These are phyloP conservation scores for Apiotrichum gamsii DNA, from an alignment of 1,284 basidiomycete genomes.

Conservation along the genomic window DNA sequence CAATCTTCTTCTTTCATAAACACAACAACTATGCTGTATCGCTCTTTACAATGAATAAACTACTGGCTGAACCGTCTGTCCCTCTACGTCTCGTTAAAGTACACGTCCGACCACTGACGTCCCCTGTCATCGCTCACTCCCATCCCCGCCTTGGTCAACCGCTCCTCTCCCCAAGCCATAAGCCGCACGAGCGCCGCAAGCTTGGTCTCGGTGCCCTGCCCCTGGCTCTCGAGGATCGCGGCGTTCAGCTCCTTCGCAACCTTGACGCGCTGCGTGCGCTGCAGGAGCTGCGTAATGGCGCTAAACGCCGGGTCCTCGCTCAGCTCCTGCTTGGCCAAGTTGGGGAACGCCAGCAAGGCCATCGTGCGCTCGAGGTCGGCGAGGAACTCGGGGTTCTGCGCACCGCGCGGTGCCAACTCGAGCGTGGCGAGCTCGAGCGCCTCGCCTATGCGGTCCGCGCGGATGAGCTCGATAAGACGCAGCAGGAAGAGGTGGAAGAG, in stretches of 20 bases:
- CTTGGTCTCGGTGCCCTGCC: slow-evolving; percentile 88
- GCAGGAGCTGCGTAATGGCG: slow-evolving; percentile 55
- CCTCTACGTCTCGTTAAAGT: slow-evolving; percentile 6
- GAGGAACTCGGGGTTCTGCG: slow-evolving; percentile 89
- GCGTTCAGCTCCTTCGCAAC: slow-evolving; percentile 89
- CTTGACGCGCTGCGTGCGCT: slow-evolving; percentile 78
- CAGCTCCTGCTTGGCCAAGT: slow-evolving; percentile 49
- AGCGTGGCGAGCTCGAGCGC: slow-evolving; percentile 86
- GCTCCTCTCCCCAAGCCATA: slow-evolving; percentile 78
- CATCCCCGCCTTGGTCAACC: slow-evolving; percentile 57
- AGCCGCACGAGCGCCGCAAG: slow-evolving; percentile 77
- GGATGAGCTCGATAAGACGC: slow-evolving; percentile 89
- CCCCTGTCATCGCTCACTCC: slow-evolving; percentile 16
- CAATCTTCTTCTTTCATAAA: background rate
- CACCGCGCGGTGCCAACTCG: slow-evolving; percentile 87
- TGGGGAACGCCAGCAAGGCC: slow-evolving; percentile 82
- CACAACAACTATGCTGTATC: background rate
- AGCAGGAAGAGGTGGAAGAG: slow-evolving; percentile 93
- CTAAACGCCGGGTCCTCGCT: slow-evolving; percentile 37
- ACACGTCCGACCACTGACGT: slow-evolving; percentile 16
- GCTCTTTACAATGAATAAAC: background rate
- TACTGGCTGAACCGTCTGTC: no score
- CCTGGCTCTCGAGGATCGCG: slow-evolving; percentile 83
- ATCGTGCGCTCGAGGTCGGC: slow-evolving; percentile 89
- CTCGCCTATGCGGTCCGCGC: slow-evolving; percentile 67